Conservation (phyloP, 139 green algal genomes). For the Micractinium conductrix region DNA sequence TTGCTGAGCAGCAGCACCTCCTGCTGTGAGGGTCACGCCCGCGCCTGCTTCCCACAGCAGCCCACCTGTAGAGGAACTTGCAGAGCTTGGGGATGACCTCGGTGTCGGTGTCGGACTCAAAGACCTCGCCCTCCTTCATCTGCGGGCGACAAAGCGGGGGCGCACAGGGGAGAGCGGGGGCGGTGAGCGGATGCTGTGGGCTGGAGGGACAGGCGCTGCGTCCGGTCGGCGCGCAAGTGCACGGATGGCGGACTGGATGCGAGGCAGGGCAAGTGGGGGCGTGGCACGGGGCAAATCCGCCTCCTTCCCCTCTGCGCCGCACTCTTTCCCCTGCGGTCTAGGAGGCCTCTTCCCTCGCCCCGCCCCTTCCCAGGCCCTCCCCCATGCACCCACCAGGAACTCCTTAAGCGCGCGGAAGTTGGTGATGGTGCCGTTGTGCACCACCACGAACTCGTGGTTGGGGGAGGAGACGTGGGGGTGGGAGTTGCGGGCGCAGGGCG, state of each 20-base stretch:
- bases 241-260: too few relatives aligned
- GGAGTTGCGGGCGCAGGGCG: slow-evolving; percentile 84
- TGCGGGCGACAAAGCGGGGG: background rate
- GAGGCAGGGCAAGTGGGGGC: too few relatives aligned
- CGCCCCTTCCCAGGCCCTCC: background rate
- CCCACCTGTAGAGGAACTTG: slow-evolving; percentile 85
- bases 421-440: slow-evolving; percentile 99
- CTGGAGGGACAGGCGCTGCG: too few relatives aligned
- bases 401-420: slow-evolving; percentile 94
- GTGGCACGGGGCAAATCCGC: too few relatives aligned
- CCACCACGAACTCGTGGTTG: slow-evolving; percentile 92
- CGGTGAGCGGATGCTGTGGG: background rate
- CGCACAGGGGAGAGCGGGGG: background rate
- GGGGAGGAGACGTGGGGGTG: slow-evolving; percentile 88
- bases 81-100: slow-evolving; percentile 99
- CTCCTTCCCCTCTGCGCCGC: too few relatives aligned
- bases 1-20: too few relatives aligned
- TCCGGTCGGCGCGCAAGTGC: too few relatives aligned
- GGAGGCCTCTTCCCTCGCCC: background rate
- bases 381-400: slow-evolving; percentile 75
- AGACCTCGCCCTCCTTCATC: slow-evolving; percentile 83
- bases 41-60: slow-evolving; percentile 45
- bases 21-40: background rate
- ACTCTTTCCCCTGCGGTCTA: too few relatives aligned
- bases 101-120: slow-evolving; percentile 98